These are phyloP conservation scores for Mortierella alpina DNA, from an alignment of 192 early-diverging fungal species.

Conservation along the genomic window DNA sequence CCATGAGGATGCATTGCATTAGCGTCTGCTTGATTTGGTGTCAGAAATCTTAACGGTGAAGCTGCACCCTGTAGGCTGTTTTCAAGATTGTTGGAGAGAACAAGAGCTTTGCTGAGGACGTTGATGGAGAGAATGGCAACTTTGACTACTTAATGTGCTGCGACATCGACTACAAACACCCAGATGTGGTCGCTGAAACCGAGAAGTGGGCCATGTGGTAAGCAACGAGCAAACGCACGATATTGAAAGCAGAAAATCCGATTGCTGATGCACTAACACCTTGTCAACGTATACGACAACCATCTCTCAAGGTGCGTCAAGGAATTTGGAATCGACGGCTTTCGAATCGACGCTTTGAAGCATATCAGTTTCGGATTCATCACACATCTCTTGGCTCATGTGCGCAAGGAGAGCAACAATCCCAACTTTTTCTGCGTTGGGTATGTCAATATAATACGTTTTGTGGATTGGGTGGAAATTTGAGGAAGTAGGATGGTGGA, in stretches of 20 bases:
- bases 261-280: neutral
- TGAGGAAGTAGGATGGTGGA: neutral
- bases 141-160: constrained; percentile 62
- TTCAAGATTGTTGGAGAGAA: constrained; percentile 58
- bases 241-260: too few species aligned
- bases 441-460: neutral
- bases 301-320: constrained; percentile 8
- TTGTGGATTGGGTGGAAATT: neutral
- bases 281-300: neutral
- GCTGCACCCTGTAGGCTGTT: constrained; percentile 23
- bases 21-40: neutral
- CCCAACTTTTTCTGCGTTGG: constrained; percentile 36
- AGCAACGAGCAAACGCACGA: neutral
- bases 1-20: too few species aligned
- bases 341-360: constrained; percentile 35
- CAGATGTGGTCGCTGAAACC: constrained; percentile 35
- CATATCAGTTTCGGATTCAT: constrained; percentile 37
- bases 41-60: neutral
- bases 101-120: constrained; percentile 62
- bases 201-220: constrained; percentile 36
- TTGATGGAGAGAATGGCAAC: constrained; percentile 59
- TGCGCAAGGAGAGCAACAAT: constrained; percentile 12
- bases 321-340: constrained; percentile 32
- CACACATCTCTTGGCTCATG: constrained; percentile 17
- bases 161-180: constrained; percentile 51